A percentile compares a stretch with the other conserved stretches of the same genome.
These are phyloP conservation scores for Scalesia atractyloides DNA, from an alignment of 129 eudicot species.

Conservation along the genomic window DNA sequence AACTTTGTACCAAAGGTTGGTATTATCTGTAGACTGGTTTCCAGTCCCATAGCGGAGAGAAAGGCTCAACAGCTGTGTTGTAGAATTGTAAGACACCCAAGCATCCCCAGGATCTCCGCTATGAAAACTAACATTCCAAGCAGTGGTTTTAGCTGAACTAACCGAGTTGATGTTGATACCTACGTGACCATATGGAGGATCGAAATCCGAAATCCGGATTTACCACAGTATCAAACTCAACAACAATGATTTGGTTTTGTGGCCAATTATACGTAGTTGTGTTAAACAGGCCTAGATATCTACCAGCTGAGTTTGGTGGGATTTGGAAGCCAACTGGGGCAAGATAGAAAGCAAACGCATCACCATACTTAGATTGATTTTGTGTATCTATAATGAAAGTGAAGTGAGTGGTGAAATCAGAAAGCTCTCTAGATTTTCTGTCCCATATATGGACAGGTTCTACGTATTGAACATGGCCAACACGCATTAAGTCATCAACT, in stretches of 20 bases:
- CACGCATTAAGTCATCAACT: constrained; percentile 2
- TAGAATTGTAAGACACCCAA: constrained; percentile 25
- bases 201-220: neutral
- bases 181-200: constrained; percentile 16
- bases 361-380: neutral
- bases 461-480: constrained; percentile 19
- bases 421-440: constrained; percentile 1
- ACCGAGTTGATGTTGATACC: constrained; percentile 31
- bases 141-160: neutral
- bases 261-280: neutral
- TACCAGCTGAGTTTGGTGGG: constrained; percentile 15
- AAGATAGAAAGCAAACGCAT: constrained; percentile 29
- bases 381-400: constrained; percentile 22
- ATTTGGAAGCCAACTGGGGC: constrained; percentile 31
- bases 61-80: neutral
- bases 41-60: constrained; percentile 7
- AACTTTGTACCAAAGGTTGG: constrained; percentile 26
- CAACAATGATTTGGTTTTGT: neutral
- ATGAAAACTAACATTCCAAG: constrained; percentile 32
- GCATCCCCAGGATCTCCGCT: constrained; percentile 20
- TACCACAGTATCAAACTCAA: constrained; percentile 18
- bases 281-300: constrained; percentile 16
- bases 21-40: neutral
- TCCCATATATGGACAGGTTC: constrained; percentile 15
- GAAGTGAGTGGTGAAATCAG: constrained; percentile 32